Conservation (phyloP, 176 grass and related monocot genomes). For the Poa annua region DNA sequence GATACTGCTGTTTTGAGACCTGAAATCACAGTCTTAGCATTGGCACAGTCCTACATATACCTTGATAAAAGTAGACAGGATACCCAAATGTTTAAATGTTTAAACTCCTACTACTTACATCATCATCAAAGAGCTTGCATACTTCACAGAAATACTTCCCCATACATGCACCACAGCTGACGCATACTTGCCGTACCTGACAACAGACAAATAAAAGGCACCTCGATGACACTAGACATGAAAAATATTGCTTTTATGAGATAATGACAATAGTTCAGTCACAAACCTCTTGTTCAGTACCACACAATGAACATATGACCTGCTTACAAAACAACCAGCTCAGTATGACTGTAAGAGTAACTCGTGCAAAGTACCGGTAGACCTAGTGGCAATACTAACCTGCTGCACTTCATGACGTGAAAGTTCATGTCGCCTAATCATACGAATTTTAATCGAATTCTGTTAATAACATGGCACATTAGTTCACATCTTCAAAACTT, state of each 20-base stretch:
- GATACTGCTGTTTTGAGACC: constrained; percentile 93
- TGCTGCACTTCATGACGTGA: constrained; percentile 72
- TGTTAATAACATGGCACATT: constrained; percentile 37
- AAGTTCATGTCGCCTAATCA: constrained; percentile 67
- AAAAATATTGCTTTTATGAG: not conserved
- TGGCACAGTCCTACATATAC: not conserved
- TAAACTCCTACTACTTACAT: constrained; percentile 59
- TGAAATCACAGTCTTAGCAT: constrained; percentile 43
- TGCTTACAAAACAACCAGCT: constrained; percentile 38
- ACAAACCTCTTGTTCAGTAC: constrained; percentile 83
- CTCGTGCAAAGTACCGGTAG: not conserved
- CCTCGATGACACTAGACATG: constrained; percentile 20
- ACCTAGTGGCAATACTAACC: constrained; percentile 25
- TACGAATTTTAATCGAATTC: constrained; percentile 72
- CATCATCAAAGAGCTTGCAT: constrained; percentile 98
- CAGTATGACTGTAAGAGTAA: constrained; percentile 13
- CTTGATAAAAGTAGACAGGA: constrained; percentile 25
- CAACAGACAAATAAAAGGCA: constrained; percentile 44
- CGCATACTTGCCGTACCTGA: constrained; percentile 76
- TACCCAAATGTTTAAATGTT: constrained; percentile 8
- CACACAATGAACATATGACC: constrained; percentile 86
- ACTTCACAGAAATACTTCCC: constrained; percentile 82
- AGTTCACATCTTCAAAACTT: constrained; percentile 7
- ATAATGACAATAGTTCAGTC: not conserved
- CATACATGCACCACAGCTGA: constrained; percentile 87